Conservation (phyloP, 2,329 filamentous ascomycete genomes). For the Sarocladiaceae sp. region DNA sequence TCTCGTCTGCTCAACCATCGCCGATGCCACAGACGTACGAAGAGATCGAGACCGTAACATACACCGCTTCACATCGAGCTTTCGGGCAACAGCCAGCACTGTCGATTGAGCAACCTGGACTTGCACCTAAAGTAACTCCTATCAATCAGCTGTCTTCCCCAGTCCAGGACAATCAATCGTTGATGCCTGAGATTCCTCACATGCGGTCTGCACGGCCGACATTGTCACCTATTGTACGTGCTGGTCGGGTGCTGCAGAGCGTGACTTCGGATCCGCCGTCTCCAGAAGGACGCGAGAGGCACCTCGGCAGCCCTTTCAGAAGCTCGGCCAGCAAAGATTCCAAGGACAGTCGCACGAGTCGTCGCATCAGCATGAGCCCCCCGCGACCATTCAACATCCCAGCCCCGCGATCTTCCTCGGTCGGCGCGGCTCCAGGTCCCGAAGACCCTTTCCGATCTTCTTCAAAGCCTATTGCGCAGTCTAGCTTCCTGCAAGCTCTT, state of each 20-base stretch:
- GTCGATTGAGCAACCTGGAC: slow-evolving; percentile 12
- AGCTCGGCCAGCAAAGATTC: slow-evolving; percentile 30
- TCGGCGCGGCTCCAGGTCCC: slow-evolving; percentile 6
- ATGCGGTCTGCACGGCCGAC: slow-evolving; percentile 33
- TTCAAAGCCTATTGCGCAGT: slow-evolving; percentile 21
- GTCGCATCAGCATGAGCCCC: slow-evolving; percentile 24
- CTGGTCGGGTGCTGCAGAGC: slow-evolving; percentile 48
- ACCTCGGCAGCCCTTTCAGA: slow-evolving; percentile 51
- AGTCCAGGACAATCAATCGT: slow-evolving; percentile 25
- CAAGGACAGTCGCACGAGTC: slow-evolving; percentile 19
- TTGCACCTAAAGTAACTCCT: slow-evolving; percentile 26
- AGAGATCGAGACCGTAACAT: slow-evolving; percentile 4
- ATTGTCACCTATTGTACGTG: slow-evolving; percentile 53
- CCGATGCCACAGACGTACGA: neutral
- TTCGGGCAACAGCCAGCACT: slow-evolving; percentile 7
- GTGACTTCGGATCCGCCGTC: slow-evolving; percentile 55
- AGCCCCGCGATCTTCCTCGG: slow-evolving; percentile 10
- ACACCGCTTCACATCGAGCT: neutral
- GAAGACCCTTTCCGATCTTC: slow-evolving; percentile 24
- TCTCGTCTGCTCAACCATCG: slow-evolving; percentile 6
- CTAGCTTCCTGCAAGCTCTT: slow-evolving; percentile 26
- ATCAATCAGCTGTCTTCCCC: slow-evolving; percentile 32
- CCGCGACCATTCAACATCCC: slow-evolving; percentile 16
- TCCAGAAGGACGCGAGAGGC: slow-evolving; percentile 42
- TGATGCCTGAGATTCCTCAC: slow-evolving; percentile 20